These are phyloP conservation scores for Carex arenaria DNA, from an alignment of 202 grass and related monocot species.

Conservation along the genomic window DNA sequence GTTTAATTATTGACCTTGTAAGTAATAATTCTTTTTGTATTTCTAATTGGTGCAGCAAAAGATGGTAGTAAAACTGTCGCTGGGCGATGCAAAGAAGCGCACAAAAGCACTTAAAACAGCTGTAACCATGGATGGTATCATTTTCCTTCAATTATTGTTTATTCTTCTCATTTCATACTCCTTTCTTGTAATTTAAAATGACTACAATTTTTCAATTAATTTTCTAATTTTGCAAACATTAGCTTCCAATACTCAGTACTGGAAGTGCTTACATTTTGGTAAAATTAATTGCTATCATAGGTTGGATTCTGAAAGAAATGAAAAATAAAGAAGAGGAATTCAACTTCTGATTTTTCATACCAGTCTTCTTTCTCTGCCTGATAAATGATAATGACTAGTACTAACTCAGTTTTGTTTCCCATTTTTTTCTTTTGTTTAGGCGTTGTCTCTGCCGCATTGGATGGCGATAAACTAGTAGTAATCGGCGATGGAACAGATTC, in stretches of 20 bases:
- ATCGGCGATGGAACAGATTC: conserved; percentile 44
- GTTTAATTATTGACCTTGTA: no score
- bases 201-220: no score
- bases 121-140: conserved; percentile 41
- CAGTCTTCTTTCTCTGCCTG: not conserved
- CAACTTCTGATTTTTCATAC: not conserved
- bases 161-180: not conserved
- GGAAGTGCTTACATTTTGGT: not conserved
- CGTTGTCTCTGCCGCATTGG: conserved; percentile 49
- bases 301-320: not conserved
- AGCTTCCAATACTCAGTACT: no score
- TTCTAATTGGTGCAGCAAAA: conserved; percentile 46
- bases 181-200: no score
- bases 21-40: no score
- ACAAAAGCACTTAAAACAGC: conserved; percentile 65
- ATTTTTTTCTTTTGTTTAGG: not conserved
- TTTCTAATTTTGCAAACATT: no score
- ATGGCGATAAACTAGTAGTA: conserved; percentile 52
- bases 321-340: not conserved
- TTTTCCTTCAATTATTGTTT: not conserved
- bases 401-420: not conserved
- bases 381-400: not conserved
- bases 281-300: not conserved
- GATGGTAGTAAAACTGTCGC: conserved; percentile 47
- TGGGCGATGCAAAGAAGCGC: conserved; percentile 45